Percentiles rank a stretch among this genome's conserved stretches.
Conservation (phyloP, 331 rosid species). For the Quercus lobata region DNA sequence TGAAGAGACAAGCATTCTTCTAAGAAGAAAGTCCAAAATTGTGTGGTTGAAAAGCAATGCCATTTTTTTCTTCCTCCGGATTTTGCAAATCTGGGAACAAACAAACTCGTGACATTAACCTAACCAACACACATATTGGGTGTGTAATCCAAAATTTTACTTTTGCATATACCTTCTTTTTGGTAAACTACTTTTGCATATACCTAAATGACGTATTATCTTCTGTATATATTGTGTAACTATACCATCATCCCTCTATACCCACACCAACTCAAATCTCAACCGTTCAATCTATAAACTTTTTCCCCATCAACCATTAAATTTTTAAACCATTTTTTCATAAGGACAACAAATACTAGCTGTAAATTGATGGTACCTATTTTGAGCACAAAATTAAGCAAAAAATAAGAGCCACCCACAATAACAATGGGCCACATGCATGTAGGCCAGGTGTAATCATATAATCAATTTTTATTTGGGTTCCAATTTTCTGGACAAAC, state of each 20-base stretch:
- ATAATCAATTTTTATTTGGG: background rate
- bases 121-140: background rate
- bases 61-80: background rate
- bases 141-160: background rate
- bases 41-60: background rate
- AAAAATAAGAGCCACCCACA: background rate
- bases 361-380: background rate
- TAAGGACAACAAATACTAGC: background rate
- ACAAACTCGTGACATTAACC: background rate
- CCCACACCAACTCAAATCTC: background rate
- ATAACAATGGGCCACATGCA: background rate
- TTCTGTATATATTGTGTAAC: background rate
- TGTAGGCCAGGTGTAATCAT: slow-evolving; percentile 21
- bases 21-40: background rate
- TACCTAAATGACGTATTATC: background rate
- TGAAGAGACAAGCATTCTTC: background rate
- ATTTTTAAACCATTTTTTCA: no score
- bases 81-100: background rate
- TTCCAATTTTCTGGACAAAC: no score
- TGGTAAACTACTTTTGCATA: background rate
- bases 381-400: background rate
- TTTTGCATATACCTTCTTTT: background rate
- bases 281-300: background rate
- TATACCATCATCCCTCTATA: no score
- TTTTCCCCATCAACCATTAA: background rate